Conservation (phyloP, 345 rosid species). For the Draba incana region DNA sequence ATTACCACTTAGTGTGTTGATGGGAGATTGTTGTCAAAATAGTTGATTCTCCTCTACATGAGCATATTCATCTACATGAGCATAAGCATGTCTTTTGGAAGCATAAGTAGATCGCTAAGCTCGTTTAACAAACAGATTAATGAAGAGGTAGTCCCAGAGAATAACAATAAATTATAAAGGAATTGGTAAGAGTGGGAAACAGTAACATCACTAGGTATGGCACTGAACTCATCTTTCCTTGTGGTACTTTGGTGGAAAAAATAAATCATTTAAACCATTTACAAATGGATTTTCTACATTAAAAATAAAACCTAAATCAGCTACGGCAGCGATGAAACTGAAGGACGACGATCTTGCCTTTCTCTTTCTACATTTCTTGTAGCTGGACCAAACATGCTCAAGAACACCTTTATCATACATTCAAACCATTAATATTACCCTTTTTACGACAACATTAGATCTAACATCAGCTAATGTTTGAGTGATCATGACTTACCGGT, state of each 20-base stretch:
- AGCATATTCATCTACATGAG: too few relatives aligned
- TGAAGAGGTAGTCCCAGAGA: too few relatives aligned
- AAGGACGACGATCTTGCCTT: conserved; percentile 69
- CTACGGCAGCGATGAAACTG: conserved; percentile 58
- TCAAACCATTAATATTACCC: not conserved
- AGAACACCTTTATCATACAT: conserved; percentile 60
- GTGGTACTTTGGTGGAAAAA: too few relatives aligned
- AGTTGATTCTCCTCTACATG: conserved; percentile 36
- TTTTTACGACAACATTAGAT: not conserved
- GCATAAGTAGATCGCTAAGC: conserved; percentile 93
- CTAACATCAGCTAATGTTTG: conserved; percentile 3
- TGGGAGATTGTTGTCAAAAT: too few relatives aligned
- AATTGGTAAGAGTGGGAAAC: too few relatives aligned
- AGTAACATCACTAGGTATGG: too few relatives aligned
- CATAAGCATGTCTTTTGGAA: conserved; percentile 60
- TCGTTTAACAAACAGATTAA: conserved; percentile 60
- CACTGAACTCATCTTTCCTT: too few relatives aligned
- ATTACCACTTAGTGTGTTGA: too few relatives aligned
- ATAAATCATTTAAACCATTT: conserved; percentile 8
- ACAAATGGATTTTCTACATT: conserved; percentile 15
- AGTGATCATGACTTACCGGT: conserved; percentile 62
- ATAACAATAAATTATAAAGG: too few relatives aligned
- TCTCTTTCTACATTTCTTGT: conserved; percentile 65
- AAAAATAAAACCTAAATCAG: not conserved
- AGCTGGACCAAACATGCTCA: conserved; percentile 95